Base-by-base conservation (phyloP, 2,329 filamentous ascomycete genomes). In the Colletotrichum incanum region DNA sequence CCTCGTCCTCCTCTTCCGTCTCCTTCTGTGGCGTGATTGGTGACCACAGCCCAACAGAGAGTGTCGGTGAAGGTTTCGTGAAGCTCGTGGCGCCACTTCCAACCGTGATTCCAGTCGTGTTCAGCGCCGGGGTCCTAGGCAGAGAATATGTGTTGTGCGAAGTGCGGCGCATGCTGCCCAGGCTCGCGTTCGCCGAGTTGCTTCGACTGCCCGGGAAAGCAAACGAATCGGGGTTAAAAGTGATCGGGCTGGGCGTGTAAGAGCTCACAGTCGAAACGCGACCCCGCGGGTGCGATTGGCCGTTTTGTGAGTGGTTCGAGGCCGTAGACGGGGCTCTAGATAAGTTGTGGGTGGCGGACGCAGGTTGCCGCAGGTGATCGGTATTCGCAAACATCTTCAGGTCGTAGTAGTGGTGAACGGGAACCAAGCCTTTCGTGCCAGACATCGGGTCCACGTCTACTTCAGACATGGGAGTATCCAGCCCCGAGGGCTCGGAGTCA, bases 331-430 rank as follows among this genome's bases (percentile, higher is more conserved):
- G 77, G 45, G 72, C 77, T 65, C 76, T 78, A 69, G 74, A 78
- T 16, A 75, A 54, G 8, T 78, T 75, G 11, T 80, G 76, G 0
- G 84, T 79, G 1, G 82, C 78, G 0, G 82, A 78, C 0, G 79
- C 77, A 4, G 79, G 74, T 2, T 87, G 84, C 7, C 90, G 88
- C 3, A 96, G 83, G 77, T 96, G 93, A 41, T 95, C 93, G 0
- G 91, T 92, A 66, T 90, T 94, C 39, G 93, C 93, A n/a, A 93
- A 88, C 18, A 95, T 81, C 74, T 90, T 91, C 76, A 96, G 89
- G 71, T 95, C 93, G 78, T 94, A 96, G 66, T 90, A 85, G 23
- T 92, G 86, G 60, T 90, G 86, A 5, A 91, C 84, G 0, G 83
- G 82, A 73, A 88, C 80, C 80, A 82, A 73, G 73, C 77, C 70